Evolutionary conservation across 306 rosid species (phyloP).

Genomic region (Quercus berberidifolia): DNA sequence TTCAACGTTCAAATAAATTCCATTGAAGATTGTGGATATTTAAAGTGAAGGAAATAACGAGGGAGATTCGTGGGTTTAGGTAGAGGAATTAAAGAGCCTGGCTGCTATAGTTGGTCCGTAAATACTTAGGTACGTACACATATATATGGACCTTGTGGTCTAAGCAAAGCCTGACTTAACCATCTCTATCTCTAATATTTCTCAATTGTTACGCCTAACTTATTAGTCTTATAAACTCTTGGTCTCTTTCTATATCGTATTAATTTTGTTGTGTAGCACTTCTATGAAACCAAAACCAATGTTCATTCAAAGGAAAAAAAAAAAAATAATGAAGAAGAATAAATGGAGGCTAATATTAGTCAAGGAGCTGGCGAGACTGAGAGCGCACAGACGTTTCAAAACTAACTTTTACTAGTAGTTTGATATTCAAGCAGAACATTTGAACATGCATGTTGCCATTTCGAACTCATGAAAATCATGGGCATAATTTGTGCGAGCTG

Average conservation of each 20-base stretch:
- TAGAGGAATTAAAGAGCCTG: background rate
- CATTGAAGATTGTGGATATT: background rate
- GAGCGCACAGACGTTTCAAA: conserved; percentile 9
- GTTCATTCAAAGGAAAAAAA: no score
- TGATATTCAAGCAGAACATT: no score
- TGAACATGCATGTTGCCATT: background rate
- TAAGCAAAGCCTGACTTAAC: conserved; percentile 9
- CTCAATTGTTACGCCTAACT: no score
- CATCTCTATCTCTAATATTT: background rate
- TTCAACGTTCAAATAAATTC: conserved; percentile 3
- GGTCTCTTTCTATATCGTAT: no score
- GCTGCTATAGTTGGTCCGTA: background rate
- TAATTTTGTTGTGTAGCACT: no score
- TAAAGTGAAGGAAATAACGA: background rate
- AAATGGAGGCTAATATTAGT: no score
- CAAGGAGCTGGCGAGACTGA: background rate
- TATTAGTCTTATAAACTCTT: no score
- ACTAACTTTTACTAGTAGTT: background rate
- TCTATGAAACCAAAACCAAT: no score
- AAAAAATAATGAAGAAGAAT: no score
- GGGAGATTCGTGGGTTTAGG: conserved; percentile 13
- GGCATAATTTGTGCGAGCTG: no score
- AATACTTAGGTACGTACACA: no score
- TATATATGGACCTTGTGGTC: background rate
- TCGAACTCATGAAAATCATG: background rate